phyloP scores from a whole-genome alignment of 2,329 filamentous ascomycete genomes.

The Apiospora hydei region DNA sequence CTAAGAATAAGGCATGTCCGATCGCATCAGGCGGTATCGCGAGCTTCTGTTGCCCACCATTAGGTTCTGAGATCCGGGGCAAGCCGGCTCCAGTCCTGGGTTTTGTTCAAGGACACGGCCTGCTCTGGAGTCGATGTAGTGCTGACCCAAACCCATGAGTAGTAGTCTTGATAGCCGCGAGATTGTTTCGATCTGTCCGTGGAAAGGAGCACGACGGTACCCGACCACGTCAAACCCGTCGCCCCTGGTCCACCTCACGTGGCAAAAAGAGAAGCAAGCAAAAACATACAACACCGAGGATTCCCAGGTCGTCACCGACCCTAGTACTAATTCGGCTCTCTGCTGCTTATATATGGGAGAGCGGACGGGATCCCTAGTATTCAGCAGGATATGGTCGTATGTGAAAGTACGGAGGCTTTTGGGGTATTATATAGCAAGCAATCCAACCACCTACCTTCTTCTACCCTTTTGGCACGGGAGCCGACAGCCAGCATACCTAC shows the following conservation, averaged over 20 bases:
- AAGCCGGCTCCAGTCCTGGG: not conserved
- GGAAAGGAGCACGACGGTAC: too few species aligned
- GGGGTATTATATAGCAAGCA: not conserved
- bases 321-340: too few species aligned
- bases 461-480: not conserved
- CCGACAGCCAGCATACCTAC: not conserved
- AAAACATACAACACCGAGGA: too few species aligned
- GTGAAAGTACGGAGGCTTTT: not conserved
- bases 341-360: too few species aligned
- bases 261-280: too few species aligned
- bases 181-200: not conserved
- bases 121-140: not conserved
- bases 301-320: too few species aligned
- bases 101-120: not conserved
- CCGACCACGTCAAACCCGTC: too few species aligned
- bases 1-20: not conserved
- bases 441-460: not conserved
- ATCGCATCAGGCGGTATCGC: not conserved
- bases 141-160: too few species aligned
- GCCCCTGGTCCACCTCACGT: too few species aligned
- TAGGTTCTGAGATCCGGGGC: not conserved
- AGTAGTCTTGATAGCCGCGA: not conserved
- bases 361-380: not conserved
- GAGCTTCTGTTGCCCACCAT: not conserved
- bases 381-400: slow-evolving; percentile 4